Conservation (phyloP, 164 flowering plant species). For the Aristolochia californica region DNA sequence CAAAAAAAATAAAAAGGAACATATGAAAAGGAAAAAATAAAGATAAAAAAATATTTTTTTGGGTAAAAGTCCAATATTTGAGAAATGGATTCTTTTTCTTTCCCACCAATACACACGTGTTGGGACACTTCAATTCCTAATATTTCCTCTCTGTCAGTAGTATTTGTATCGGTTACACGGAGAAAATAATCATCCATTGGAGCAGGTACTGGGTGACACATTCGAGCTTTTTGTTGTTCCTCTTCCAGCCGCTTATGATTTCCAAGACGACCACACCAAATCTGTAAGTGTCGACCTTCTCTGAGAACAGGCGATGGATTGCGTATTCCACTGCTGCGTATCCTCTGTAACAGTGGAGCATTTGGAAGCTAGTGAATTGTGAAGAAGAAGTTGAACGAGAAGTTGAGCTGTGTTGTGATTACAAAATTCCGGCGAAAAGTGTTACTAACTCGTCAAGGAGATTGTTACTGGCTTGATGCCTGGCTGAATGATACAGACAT, state of each 20-base stretch:
- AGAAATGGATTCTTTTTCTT: too few relatives aligned
- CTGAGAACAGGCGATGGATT: constrained; percentile 45
- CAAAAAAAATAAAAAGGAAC: too few relatives aligned
- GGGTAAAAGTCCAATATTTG: too few relatives aligned
- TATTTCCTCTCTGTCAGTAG: too few relatives aligned
- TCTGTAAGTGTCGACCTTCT: constrained; percentile 49
- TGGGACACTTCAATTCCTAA: too few relatives aligned
- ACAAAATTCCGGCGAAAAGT: constrained; percentile 71
- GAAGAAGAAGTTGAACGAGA: background rate
- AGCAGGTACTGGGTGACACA: constrained; percentile 35
- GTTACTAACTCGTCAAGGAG: constrained; percentile 45
- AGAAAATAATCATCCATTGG: constrained; percentile 30
- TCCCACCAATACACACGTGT: too few relatives aligned
- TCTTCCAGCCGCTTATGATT: constrained; percentile 38
- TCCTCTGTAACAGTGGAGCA: constrained; percentile 11
- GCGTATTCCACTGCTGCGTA: constrained; percentile 60
- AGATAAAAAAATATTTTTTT: too few relatives aligned
- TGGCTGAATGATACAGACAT: constrained; percentile 45
- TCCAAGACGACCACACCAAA: constrained; percentile 51
- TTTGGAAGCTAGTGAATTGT: too few relatives aligned
- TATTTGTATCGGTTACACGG: too few relatives aligned
- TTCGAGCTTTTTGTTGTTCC: constrained; percentile 21
- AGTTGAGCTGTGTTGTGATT: constrained; percentile 1
- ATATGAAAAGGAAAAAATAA: too few relatives aligned
- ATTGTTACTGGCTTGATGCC: constrained; percentile 52